phyloP scores from a whole-genome alignment of 2,329 filamentous ascomycete genomes.

The Venturia asperata region DNA sequence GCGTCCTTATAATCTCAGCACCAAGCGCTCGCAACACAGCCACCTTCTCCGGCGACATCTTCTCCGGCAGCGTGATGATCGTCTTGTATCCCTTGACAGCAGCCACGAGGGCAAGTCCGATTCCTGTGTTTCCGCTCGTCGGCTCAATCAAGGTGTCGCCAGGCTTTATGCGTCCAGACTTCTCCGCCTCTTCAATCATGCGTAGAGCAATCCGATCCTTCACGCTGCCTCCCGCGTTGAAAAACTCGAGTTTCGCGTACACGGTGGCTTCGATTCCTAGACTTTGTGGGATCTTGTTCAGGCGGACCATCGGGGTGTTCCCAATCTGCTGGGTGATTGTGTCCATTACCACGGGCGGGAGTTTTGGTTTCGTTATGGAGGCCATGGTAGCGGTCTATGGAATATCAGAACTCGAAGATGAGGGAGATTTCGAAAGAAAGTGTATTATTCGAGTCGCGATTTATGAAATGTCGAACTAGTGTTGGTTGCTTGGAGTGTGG shows the following conservation, averaged over 20 bases:
- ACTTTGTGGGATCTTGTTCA: conserved; percentile 89
- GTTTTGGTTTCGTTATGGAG: conserved; percentile 17
- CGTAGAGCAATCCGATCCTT: conserved; percentile 93
- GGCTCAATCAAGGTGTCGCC: conserved; percentile 97
- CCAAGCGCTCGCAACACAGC: conserved; percentile 87
- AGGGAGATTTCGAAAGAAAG: background rate
- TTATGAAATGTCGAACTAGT: background rate
- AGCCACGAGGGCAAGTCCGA: conserved; percentile 85
- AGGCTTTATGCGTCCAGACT: conserved; percentile 85
- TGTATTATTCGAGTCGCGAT: background rate
- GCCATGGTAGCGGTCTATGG: conserved; percentile 12
- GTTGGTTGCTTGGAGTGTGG: background rate
- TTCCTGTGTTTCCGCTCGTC: conserved; percentile 96
- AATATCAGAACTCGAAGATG: background rate
- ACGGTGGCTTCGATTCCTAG: conserved; percentile 83
- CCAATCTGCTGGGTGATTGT: conserved; percentile 83
- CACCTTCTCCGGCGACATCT: conserved; percentile 99
- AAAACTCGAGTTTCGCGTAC: conserved; percentile 86
- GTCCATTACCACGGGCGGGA: conserved; percentile 29
- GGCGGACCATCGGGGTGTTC: conserved; percentile 87
- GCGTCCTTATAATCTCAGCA: conserved; percentile 95
- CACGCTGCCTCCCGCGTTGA: conserved; percentile 89
- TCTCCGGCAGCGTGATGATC: conserved; percentile 97
- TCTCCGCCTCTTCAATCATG: conserved; percentile 96
- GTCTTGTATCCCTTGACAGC: conserved; percentile 97